Evolutionary conservation across 2,329 filamentous ascomycete genomes (phyloP).

Genomic region (Colletotrichum echinochloae): DNA sequence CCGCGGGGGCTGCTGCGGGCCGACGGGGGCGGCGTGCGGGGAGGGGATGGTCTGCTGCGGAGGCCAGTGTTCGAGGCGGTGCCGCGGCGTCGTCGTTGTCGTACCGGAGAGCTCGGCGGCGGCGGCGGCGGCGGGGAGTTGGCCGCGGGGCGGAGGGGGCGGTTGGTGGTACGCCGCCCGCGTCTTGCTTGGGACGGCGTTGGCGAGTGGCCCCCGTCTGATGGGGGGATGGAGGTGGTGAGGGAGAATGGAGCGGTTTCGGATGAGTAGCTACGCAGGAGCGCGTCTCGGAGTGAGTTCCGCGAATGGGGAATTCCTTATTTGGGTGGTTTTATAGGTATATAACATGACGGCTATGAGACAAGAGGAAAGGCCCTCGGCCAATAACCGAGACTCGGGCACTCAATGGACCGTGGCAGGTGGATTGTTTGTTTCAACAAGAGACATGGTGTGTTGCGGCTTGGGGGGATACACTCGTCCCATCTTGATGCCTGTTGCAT

Average conservation of each 20-base stretch:
- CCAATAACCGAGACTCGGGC: not conserved
- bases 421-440: not conserved
- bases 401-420: not conserved
- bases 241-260: not conserved
- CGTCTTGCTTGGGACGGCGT: not conserved
- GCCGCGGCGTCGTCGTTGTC: not conserved
- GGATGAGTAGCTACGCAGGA: not conserved
- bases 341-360: not conserved
- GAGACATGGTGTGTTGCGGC: not conserved
- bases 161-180: not conserved
- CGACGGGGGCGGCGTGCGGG: not conserved
- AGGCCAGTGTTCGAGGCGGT: conserved; percentile 4
- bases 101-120: not conserved
- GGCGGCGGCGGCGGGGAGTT: not conserved
- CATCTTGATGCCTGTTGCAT: not conserved
- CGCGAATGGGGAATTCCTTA: not conserved
- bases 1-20: conserved; percentile 20
- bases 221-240: not conserved
- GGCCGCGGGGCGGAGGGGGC: too few species aligned
- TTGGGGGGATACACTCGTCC: not conserved
- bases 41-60: conserved; percentile 9
- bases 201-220: not conserved
- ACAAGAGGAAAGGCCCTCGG: too few species aligned
- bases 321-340: not conserved
- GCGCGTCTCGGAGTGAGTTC: not conserved